These are phyloP conservation scores for Bretschneidera sinensis DNA, from an alignment of 345 rosid genomes.

Conservation along the genomic window DNA sequence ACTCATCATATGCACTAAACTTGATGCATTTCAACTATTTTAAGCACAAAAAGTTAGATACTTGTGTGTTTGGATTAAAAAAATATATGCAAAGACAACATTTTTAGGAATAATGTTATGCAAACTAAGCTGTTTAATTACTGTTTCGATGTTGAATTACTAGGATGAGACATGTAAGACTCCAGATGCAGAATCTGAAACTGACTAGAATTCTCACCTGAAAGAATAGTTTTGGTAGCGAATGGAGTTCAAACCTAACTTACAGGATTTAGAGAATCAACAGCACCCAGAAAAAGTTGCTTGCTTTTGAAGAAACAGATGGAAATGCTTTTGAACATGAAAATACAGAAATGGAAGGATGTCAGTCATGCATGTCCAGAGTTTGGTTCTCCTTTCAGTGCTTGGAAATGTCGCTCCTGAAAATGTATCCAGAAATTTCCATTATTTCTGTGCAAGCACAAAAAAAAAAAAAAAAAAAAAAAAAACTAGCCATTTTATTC, in stretches of 20 bases:
- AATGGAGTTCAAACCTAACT: background rate
- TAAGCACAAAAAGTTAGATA: conserved; percentile 2
- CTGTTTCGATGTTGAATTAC: background rate
- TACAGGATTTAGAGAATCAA: background rate
- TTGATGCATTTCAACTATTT: conserved; percentile 4
- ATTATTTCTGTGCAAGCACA: conserved; percentile 16
- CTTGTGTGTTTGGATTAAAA: background rate
- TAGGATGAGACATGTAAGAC: conserved; percentile 9
- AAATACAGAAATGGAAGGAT: background rate
- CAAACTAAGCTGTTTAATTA: background rate
- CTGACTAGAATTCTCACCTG: background rate
- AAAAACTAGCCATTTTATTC: conserved; percentile 7
- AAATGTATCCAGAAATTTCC: background rate
- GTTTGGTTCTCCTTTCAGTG: background rate
- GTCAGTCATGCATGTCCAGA: conserved; percentile 1
- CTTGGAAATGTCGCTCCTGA: background rate
- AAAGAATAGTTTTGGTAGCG: background rate
- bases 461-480: conserved; percentile 1
- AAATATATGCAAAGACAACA: background rate
- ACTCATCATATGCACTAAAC: background rate
- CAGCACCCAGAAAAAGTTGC: background rate
- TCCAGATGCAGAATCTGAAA: background rate
- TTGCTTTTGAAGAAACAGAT: conserved; percentile 11
- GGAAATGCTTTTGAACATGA: background rate
- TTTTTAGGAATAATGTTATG: background rate